These are phyloP conservation scores for Yamadazyma diospyri DNA, from an alignment of 1,139 yeast species.

Conservation along the genomic window DNA sequence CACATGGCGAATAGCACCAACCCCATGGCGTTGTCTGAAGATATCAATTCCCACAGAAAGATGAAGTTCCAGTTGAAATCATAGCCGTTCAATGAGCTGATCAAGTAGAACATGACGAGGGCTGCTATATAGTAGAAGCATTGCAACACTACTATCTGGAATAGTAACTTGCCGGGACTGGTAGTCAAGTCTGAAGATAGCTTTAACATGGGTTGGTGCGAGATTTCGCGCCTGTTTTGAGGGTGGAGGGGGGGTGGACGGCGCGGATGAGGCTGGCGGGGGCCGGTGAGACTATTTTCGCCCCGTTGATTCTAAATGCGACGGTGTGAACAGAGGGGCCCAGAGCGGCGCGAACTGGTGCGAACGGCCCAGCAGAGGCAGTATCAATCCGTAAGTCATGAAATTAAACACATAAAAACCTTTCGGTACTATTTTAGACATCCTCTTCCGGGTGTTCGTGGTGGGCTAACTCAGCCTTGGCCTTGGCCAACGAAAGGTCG, in stretches of 20 bases:
- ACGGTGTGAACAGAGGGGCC: too few species aligned
- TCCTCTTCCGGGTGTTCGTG: constrained; percentile 4
- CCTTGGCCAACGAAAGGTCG: constrained; percentile 4
- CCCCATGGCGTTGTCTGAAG: constrained; percentile 78
- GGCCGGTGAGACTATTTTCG: too few species aligned
- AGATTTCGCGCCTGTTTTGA: neutral
- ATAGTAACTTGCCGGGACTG: constrained; percentile 35
- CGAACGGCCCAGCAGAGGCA: too few species aligned
- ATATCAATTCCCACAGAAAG: constrained; percentile 77
- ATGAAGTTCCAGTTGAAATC: constrained; percentile 64
- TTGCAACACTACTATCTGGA: constrained; percentile 64
- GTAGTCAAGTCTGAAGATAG: constrained; percentile 14
- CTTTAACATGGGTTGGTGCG: constrained; percentile 2
- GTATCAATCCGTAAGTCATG: constrained; percentile 1
- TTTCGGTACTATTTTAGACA: neutral
- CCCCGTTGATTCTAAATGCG: too few species aligned
- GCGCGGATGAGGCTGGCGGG: too few species aligned
- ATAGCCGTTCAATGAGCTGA: constrained; percentile 60
- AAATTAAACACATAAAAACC: constrained; percentile 2
- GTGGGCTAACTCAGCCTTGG: constrained; percentile 6
- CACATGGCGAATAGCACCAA: constrained; percentile 68
- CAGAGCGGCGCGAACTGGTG: too few species aligned
- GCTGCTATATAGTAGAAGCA: constrained; percentile 67
- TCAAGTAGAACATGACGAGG: constrained; percentile 49
- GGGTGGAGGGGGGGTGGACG: too few species aligned